Conservation (phyloP, 192 early-diverging fungal species). For the Linnemannia elongata region DNA sequence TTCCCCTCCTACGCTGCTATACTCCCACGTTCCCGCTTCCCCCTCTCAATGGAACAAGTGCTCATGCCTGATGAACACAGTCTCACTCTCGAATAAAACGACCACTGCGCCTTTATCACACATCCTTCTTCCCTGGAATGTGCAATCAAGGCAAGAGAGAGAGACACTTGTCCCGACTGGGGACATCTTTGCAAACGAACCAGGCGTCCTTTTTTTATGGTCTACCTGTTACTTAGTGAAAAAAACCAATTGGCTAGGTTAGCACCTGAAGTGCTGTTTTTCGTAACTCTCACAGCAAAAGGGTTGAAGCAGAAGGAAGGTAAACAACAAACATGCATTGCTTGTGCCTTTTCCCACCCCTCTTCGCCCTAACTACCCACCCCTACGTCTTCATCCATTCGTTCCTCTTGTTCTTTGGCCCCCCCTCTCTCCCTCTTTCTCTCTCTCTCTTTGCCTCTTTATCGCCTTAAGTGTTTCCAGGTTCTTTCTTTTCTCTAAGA, state of each 20-base stretch:
- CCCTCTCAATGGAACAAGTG: background rate
- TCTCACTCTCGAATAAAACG: too few relatives aligned
- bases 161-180: background rate
- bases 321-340: background rate
- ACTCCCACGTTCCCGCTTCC: background rate
- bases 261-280: background rate
- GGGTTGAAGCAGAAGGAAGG: background rate
- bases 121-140: background rate
- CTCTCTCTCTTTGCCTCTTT: too few relatives aligned
- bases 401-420: background rate
- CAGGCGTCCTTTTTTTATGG: background rate
- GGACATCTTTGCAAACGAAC: background rate
- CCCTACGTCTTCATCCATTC: background rate
- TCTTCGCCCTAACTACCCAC: background rate
- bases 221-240: background rate
- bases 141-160: background rate
- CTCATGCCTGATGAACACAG: background rate
- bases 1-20: background rate
- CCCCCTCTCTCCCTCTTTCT: too few relatives aligned
- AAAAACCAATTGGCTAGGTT: background rate
- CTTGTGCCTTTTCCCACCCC: background rate
- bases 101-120: constrained; percentile 1
- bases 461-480: background rate
- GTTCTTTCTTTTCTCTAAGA: background rate
- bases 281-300: background rate